phyloP scores from a whole-genome alignment of 1,284 basidiomycete species.

The Leccinum angustisporum region DNA sequence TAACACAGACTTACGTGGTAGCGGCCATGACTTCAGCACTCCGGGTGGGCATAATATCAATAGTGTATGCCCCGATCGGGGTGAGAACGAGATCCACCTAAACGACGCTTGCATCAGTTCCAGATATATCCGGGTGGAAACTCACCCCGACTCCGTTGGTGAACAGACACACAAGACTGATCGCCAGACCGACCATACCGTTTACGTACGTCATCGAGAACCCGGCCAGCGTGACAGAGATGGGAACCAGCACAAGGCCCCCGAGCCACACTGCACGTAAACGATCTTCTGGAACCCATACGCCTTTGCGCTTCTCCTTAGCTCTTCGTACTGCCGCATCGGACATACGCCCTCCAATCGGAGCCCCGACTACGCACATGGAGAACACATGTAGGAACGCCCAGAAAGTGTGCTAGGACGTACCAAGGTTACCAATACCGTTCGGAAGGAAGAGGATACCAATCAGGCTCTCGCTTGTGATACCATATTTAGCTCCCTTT shows the following conservation, averaged over 20 bases:
- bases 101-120: neutral
- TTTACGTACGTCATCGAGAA: too few species aligned
- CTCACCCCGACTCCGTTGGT: constrained; percentile 51
- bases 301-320: constrained; percentile 47
- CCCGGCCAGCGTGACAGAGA: too few species aligned
- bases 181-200: too few species aligned
- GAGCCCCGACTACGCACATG: constrained; percentile 46
- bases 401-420: neutral
- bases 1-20: constrained; percentile 31
- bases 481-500: constrained; percentile 57
- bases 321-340: constrained; percentile 50
- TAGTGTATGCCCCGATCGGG: constrained; percentile 53
- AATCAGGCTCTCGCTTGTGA: constrained; percentile 56
- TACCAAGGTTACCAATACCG: constrained; percentile 62
- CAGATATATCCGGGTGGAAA: neutral
- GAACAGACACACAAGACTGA: constrained; percentile 41
- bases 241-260: too few species aligned
- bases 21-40: constrained; percentile 56
- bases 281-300: constrained; percentile 61
- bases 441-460: constrained; percentile 60
- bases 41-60: constrained; percentile 54
- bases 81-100: constrained; percentile 49
- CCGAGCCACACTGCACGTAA: constrained; percentile 38
- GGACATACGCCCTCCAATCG: constrained; percentile 51
- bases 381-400: neutral